Conservation (phyloP, 306 rosid species). For the Cicer pinnatifidum region DNA sequence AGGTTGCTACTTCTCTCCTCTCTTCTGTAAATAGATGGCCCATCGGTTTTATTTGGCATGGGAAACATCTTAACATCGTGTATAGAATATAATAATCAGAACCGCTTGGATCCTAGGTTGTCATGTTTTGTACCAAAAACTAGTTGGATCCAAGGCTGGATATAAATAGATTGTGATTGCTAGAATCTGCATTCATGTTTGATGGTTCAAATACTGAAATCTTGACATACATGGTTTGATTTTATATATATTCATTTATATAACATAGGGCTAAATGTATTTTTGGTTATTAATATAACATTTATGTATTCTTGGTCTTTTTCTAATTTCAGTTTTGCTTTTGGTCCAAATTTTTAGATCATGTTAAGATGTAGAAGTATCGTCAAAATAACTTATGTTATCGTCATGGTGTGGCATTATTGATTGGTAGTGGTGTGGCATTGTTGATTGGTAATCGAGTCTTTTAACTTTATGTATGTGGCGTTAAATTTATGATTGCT, state of each 20-base stretch:
- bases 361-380: neutral
- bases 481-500: no score
- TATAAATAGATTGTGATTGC: slow-evolving; percentile 40
- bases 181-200: slow-evolving; percentile 40
- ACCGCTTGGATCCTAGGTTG: slow-evolving; percentile 19
- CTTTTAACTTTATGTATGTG: no score
- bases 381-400: neutral
- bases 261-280: slow-evolving; percentile 19
- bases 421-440: no score
- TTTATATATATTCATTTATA: slow-evolving; percentile 31
- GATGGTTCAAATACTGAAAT: slow-evolving; percentile 32
- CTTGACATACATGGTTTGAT: slow-evolving; percentile 43
- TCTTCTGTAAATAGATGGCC: slow-evolving; percentile 49
- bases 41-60: slow-evolving; percentile 46
- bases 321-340: neutral
- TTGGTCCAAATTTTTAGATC: neutral
- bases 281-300: neutral
- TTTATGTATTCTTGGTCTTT: neutral
- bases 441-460: no score
- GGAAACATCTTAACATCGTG: slow-evolving; percentile 45
- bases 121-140: slow-evolving; percentile 22
- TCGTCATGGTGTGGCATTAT: neutral
- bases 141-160: slow-evolving; percentile 37
- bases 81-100: slow-evolving; percentile 40
- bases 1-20: slow-evolving; percentile 21